These are phyloP conservation scores for Liriodendron chinense DNA, from an alignment of 164 flowering plant species.

Conservation along the genomic window DNA sequence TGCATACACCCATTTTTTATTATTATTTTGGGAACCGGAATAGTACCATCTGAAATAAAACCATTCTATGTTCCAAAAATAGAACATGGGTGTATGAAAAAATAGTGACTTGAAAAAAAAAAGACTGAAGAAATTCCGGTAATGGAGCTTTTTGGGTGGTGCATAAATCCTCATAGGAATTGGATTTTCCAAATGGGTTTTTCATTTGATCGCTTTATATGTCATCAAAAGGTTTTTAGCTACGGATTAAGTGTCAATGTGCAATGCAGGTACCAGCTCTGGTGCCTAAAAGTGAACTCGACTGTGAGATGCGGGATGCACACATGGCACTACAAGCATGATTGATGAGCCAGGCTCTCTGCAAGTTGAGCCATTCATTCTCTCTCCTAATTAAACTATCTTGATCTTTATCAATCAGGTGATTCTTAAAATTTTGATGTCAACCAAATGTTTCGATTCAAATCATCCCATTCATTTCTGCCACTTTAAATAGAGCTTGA, in stretches of 20 bases:
- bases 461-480: not conserved
- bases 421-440: not conserved
- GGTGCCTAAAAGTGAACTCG: conserved; percentile 94
- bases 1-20: not conserved
- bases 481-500: not conserved
- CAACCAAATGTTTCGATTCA: not conserved
- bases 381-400: conserved; percentile 75
- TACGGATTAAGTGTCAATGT: not conserved
- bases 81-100: too few relatives aligned
- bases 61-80: too few relatives aligned
- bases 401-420: conserved; percentile 91
- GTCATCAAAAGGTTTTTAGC: not conserved
- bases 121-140: not conserved
- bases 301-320: conserved; percentile 99
- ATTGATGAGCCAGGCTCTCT: conserved; percentile 97
- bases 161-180: not conserved
- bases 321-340: conserved; percentile 99
- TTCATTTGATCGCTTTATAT: not conserved
- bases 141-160: not conserved
- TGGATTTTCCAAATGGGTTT: not conserved
- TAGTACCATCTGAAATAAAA: too few relatives aligned
- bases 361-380: conserved; percentile 87
- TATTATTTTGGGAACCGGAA: not conserved
- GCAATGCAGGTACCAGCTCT: conserved; percentile 83
- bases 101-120: too few relatives aligned